Evolutionary conservation across 2,329 filamentous ascomycete species (phyloP).

Genomic region (Raffaelea arxii): DNA sequence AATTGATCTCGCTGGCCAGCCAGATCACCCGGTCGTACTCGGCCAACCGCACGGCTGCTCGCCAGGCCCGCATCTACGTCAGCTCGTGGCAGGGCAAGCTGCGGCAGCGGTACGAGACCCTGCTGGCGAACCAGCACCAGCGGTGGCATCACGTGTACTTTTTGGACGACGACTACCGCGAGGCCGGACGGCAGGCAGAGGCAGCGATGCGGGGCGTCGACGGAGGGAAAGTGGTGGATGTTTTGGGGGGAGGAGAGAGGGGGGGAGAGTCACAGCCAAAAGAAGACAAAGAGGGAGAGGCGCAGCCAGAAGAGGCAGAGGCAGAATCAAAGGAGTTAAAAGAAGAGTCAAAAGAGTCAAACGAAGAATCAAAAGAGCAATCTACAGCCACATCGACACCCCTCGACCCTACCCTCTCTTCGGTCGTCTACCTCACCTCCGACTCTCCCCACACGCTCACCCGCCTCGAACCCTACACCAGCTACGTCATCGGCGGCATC

Average conservation of each 20-base stretch:
- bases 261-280: constrained; percentile 1
- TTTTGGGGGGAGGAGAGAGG: constrained; percentile 31
- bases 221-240: constrained; percentile 49
- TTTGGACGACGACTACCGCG: constrained; percentile 62
- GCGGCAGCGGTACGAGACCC: constrained; percentile 68
- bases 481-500: constrained; percentile 86
- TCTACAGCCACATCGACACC: too few relatives aligned
- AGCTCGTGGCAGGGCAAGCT: constrained; percentile 70
- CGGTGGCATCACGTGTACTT: constrained; percentile 75
- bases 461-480: constrained; percentile 75
- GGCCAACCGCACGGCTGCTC: constrained; percentile 64
- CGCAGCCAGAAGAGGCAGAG: constrained; percentile 21
- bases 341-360: constrained; percentile 9
- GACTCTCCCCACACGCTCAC: constrained; percentile 83
- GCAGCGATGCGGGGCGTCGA: constrained; percentile 52
- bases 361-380: constrained; percentile 19
- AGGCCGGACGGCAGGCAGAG: constrained; percentile 56
- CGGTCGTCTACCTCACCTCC: constrained; percentile 77
- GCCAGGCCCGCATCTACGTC: constrained; percentile 62
- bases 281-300: constrained; percentile 7
- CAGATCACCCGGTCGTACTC: constrained; percentile 87
- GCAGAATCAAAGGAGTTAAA: constrained; percentile 14
- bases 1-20: constrained; percentile 69
- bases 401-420: constrained; percentile 22
- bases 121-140: constrained; percentile 60